These are phyloP conservation scores for Elsinoe ampelina DNA, from an alignment of 2,329 filamentous ascomycete genomes.

Conservation along the genomic window DNA sequence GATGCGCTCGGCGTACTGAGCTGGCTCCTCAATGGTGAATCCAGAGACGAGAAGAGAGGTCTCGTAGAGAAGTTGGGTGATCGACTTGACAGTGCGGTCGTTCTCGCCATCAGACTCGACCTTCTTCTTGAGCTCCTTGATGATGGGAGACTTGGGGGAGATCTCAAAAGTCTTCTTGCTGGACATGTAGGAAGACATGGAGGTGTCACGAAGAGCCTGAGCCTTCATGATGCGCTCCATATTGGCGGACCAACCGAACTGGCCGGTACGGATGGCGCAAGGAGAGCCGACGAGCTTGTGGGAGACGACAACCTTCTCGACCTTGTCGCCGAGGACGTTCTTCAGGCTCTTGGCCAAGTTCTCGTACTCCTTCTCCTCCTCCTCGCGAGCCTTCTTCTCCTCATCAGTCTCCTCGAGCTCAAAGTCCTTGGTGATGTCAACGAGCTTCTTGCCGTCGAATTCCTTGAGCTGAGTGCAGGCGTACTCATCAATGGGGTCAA, in stretches of 20 bases:
- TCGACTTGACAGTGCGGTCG: conserved; percentile 98
- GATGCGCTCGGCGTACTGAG: conserved; percentile 95
- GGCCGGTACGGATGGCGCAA: conserved; percentile 97
- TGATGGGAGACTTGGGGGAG: conserved; percentile 94
- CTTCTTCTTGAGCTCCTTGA: conserved; percentile 99
- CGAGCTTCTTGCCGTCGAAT: conserved; percentile 99
- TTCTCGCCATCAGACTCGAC: conserved; percentile 95
- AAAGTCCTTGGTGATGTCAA: conserved; percentile 99
- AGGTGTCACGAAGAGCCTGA: conserved; percentile 98
- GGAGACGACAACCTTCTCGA: conserved; percentile 98
- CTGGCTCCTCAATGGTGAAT: conserved; percentile 99
- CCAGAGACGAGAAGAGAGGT: conserved; percentile 96
- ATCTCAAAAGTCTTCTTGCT: conserved; percentile 99
- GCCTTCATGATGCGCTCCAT: conserved; percentile 99
- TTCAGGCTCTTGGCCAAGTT: conserved; percentile 90
- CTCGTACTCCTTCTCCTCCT: conserved; percentile 98
- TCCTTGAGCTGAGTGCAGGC: conserved; percentile 99
- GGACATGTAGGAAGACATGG: conserved; percentile 99
- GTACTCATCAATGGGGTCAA: conserved; percentile 98
- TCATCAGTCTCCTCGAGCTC: conserved; percentile 99
- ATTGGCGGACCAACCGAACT: conserved; percentile 99
- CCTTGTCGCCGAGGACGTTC: conserved; percentile 98
- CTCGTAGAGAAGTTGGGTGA: conserved; percentile 97
- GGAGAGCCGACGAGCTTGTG: conserved; percentile 93
- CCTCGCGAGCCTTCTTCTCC: conserved; percentile 93